Percentiles rank a stretch among this genome's conserved stretches.
Evolutionary conservation across 805 yeast species (phyloP).

Genomic region (Suhomyces faveliae): DNA sequence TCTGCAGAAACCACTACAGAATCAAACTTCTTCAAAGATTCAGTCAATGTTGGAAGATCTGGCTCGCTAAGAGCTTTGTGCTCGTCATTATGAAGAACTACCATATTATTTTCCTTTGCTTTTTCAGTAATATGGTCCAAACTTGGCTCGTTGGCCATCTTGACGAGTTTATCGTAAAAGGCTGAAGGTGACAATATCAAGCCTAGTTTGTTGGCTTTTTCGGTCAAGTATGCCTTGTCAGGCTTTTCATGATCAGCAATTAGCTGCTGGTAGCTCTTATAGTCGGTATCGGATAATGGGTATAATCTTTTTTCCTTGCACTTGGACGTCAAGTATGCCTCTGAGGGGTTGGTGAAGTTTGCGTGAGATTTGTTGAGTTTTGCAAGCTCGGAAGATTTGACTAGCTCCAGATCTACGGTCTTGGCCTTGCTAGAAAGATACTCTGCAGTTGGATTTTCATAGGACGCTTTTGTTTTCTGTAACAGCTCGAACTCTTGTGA

Average conservation of each 20-base stretch:
- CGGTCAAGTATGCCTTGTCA: constrained; percentile 28
- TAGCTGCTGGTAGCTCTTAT: constrained; percentile 14
- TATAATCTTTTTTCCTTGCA: constrained; percentile 17
- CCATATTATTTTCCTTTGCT: constrained; percentile 17
- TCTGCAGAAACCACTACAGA: constrained; percentile 8
- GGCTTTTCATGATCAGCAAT: constrained; percentile 34
- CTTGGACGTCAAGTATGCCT: constrained; percentile 22
- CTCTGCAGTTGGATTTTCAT: constrained; percentile 23
- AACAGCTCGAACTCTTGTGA: constrained; percentile 18
- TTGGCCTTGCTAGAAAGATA: constrained; percentile 17
- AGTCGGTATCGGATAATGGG: constrained; percentile 10
- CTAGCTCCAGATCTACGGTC: constrained; percentile 11
- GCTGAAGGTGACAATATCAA: constrained; percentile 28
- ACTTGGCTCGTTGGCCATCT: constrained; percentile 24
- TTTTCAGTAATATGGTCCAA: constrained; percentile 21
- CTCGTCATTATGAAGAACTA: constrained; percentile 8
- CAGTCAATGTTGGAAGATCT: constrained; percentile 13
- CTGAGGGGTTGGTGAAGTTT: constrained; percentile 22
- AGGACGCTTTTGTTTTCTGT: constrained; percentile 9
- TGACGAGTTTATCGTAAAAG: constrained; percentile 30
- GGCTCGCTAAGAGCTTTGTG: constrained; percentile 13
- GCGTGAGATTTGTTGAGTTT: constrained; percentile 14
- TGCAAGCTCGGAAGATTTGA: constrained; percentile 14
- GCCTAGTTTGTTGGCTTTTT: constrained; percentile 37
- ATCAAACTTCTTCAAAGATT: constrained; percentile 10